Evolutionary conservation across 108 stramenopile genomes (phyloP), one percentile per base, ranked within the genome.

Genomic region (Skeletonema potamos): DNA sequence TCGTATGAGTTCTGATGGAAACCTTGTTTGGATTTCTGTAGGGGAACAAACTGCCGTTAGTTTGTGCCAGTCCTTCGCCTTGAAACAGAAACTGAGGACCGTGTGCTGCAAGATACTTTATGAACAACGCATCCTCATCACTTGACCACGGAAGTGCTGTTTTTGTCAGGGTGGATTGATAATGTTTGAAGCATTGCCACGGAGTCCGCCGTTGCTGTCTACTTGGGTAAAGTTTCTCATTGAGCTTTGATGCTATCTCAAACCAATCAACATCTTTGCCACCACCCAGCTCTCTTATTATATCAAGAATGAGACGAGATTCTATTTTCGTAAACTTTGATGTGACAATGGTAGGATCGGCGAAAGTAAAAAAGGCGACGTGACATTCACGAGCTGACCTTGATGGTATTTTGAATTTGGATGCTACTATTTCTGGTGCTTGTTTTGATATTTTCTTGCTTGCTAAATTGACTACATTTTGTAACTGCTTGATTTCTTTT

Each of bases 81-180:
- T 76, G 72, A 41, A 82, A 46, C 13, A 84, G 41, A 27, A 46
- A 76, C 44, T 86, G 87, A 44, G 84, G 83, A 6, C 87, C 84
- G 10, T 65, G 63, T 18, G 79, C 82, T 7, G 87, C 87, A 12
- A 86, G 58, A 61, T 85, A 87, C 10, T 85, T 84, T 26, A 89
- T 70, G 10, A 89, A 55, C 9, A 85, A 54, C 62, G 84, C 86
- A 62, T 89, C 89, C 51, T 87, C 82, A 39, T 81, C 84, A 24
- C 77, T 64, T 39, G 82, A 80, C 77, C 81, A 89, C 24, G 81
- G 72, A 11, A 68, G 64, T 60, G 77, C 58, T 62, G 57, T 44
- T 48, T 48, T 60, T 64, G 66, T 77, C 1, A 79, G 54, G 44
- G 41, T 81, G 33, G 77, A 74, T 59, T 77, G 39, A 48, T 73